phyloP scores from a whole-genome alignment of 768 basidiomycete species.

The Clitopilus hobsonii region DNA sequence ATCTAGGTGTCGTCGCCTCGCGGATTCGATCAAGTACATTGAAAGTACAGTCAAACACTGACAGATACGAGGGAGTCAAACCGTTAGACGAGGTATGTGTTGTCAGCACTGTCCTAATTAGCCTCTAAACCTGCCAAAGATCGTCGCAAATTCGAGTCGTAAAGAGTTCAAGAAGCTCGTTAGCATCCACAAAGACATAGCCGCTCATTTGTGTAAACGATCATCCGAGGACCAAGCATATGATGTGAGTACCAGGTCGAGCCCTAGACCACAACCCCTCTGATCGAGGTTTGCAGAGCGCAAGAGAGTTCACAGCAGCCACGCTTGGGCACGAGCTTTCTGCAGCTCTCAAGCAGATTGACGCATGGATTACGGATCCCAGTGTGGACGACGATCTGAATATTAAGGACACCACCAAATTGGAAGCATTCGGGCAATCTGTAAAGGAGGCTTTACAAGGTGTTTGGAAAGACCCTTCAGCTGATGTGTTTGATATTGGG shows the following conservation, averaged over 20 bases:
- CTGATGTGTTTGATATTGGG: conserved; percentile 83
- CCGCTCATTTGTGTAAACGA: conserved; percentile 61
- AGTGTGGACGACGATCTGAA: conserved; percentile 40
- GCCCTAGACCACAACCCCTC: background rate
- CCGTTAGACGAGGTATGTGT: conserved; percentile 84
- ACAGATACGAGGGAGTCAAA: conserved; percentile 36
- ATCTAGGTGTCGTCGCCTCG: conserved; percentile 90
- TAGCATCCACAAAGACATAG: conserved; percentile 60
- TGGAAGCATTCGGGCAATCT: conserved; percentile 47
- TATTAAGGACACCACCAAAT: conserved; percentile 32
- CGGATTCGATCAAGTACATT: conserved; percentile 61
- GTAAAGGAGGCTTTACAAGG: conserved; percentile 62
- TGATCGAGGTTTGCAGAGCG: conserved; percentile 49
- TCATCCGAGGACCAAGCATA: conserved; percentile 79
- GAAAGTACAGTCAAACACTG: conserved; percentile 33
- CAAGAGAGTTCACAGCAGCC: conserved; percentile 75
- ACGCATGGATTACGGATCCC: conserved; percentile 43
- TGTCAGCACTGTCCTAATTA: no score
- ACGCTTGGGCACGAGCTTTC: conserved; percentile 83
- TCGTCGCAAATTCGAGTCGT: conserved; percentile 44
- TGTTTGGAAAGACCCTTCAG: conserved; percentile 66
- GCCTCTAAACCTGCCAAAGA: no score
- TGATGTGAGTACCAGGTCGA: conserved; percentile 47
- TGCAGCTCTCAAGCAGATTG: conserved; percentile 55
- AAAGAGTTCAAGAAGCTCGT: conserved; percentile 56